phyloP scores from a whole-genome alignment of 176 grass and related monocot genomes.

The Dactylis glomerata region DNA sequence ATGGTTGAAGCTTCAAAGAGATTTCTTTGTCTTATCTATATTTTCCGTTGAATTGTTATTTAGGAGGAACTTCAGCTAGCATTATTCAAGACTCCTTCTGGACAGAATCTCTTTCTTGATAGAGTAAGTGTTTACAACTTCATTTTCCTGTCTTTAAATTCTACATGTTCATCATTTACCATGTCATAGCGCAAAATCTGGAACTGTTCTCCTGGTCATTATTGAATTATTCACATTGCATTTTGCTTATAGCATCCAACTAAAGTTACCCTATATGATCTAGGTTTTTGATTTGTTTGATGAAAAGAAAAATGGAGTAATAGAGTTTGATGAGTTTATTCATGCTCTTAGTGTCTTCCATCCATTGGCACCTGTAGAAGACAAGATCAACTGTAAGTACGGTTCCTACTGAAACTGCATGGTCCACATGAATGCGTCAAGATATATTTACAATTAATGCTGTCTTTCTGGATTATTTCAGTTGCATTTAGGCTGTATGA shows the following conservation, averaged over 20 bases:
- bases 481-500: slow-evolving; percentile 94
- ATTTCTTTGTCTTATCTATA: background rate
- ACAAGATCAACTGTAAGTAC: slow-evolving; percentile 79
- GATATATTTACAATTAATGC: background rate
- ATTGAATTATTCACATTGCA: background rate
- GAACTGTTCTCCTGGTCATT: background rate
- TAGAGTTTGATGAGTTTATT: slow-evolving; percentile 89
- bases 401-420: background rate
- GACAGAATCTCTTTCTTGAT: slow-evolving; percentile 87
- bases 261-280: background rate
- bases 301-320: slow-evolving; percentile 88
- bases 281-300: slow-evolving; percentile 87
- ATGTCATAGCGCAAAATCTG: background rate
- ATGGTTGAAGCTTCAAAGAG: background rate
- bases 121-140: slow-evolving; percentile 43
- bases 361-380: slow-evolving; percentile 62
- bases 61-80: slow-evolving; percentile 86
- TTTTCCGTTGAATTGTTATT: slow-evolving; percentile 7
- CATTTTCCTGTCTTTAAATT: slow-evolving; percentile 2
- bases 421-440: background rate
- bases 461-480: slow-evolving; percentile 38
- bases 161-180: background rate
- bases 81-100: slow-evolving; percentile 61
- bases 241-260: background rate
- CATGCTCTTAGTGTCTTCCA: slow-evolving; percentile 83